Evolutionary conservation across 139 green algal species (phyloP).

Genomic region (Chlamydomonas schloesseri): DNA sequence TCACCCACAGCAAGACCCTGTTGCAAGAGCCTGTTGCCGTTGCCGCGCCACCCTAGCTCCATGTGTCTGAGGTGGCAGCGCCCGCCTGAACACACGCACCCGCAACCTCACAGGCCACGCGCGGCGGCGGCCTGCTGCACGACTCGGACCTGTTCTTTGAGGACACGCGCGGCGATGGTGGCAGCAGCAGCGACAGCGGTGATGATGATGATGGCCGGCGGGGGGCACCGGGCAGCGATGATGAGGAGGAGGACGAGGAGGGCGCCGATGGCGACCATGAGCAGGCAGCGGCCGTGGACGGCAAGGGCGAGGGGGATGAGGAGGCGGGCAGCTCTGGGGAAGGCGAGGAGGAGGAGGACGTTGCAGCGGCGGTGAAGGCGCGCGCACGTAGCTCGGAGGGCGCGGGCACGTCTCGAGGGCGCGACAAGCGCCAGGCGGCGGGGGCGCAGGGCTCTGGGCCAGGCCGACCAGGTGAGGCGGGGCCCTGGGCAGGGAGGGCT

Average conservation of each 20-base stretch:
- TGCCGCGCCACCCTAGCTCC: too few species aligned
- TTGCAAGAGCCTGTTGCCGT: too few species aligned
- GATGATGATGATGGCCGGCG: neutral
- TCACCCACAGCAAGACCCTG: too few species aligned
- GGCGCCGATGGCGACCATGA: neutral
- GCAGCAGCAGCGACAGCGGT: neutral
- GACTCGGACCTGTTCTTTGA: constrained; percentile 42
- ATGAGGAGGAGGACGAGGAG: neutral
- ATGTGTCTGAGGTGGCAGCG: too few species aligned
- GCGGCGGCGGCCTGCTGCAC: neutral
- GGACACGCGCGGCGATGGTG: constrained; percentile 21
- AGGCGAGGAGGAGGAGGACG: constrained; percentile 14
- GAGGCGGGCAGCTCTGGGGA: neutral
- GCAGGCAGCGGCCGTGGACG: neutral
- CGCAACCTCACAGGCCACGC: neutral
- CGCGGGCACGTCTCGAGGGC: neutral
- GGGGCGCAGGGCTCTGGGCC: too few species aligned
- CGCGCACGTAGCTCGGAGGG: neutral
- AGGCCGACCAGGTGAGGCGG: too few species aligned
- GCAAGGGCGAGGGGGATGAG: neutral
- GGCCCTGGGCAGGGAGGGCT: too few species aligned
- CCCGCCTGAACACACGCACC: too few species aligned
- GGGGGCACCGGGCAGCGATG: neutral
- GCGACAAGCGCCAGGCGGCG: neutral
- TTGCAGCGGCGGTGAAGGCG: neutral